Evolutionary conservation across 169 alveolate species (phyloP).

Genomic region (Theileria orientalis): DNA sequence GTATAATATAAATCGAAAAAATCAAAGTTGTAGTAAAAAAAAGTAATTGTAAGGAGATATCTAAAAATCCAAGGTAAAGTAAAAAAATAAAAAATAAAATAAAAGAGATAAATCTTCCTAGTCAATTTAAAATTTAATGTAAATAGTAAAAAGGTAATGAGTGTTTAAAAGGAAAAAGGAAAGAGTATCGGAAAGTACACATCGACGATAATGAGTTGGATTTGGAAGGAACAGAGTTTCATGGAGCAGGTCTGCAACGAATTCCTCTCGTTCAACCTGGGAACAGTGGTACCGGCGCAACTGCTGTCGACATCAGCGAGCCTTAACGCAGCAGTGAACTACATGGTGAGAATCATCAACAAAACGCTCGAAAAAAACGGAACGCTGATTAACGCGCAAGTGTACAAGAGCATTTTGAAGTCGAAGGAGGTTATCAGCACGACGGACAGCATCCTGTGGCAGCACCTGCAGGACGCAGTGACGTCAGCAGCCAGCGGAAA

Average conservation of each 20-base stretch:
- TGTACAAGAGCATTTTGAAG: constrained; percentile 35
- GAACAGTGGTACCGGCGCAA: constrained; percentile 54
- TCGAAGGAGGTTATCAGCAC: constrained; percentile 57
- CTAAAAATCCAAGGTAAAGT: no score
- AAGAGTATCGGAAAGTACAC: no score
- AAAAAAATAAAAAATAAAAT: no score
- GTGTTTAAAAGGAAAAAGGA: no score
- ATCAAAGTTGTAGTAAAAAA: no score
- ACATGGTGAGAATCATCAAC: constrained; percentile 29
- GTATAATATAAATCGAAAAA: no score
- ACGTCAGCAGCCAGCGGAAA: constrained; percentile 38
- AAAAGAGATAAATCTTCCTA: no score
- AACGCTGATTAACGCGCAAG: constrained; percentile 23
- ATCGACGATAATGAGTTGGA: constrained; percentile 48
- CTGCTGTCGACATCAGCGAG: constrained; percentile 38
- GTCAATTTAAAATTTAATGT: no score
- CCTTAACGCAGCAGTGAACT: constrained; percentile 40
- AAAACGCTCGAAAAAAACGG: constrained; percentile 60
- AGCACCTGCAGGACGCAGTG: constrained; percentile 50
- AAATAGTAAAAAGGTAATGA: no score
- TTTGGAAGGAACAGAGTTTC: constrained; percentile 65
- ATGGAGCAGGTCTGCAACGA: constrained; percentile 65
- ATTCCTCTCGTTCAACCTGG: constrained; percentile 59
- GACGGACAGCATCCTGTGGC: constrained; percentile 55
- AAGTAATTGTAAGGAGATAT: no score